These are phyloP conservation scores for Penicillium arizonense DNA, from an alignment of 495 filamentous ascomycete species.

Conservation along the genomic window DNA sequence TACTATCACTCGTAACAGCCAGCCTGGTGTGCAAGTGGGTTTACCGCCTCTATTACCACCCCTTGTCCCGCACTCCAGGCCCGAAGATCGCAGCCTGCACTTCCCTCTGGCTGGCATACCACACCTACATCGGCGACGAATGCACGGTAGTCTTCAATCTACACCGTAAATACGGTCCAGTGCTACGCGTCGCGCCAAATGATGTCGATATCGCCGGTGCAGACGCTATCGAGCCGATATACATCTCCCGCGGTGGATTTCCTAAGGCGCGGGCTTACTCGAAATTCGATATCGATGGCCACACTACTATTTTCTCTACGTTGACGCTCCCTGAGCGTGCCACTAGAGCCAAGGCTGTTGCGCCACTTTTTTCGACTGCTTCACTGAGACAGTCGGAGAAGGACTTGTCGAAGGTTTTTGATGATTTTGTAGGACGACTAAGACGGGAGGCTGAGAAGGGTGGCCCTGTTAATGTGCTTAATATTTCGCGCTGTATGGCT, in stretches of 20 bases:
- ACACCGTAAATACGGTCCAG: conserved; percentile 42
- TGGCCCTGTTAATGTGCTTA: conserved; percentile 42
- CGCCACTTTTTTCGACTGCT: conserved; percentile 43
- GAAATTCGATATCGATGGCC: conserved; percentile 54
- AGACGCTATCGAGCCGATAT: conserved; percentile 43
- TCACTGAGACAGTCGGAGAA: conserved; percentile 30
- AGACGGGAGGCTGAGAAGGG: conserved; percentile 24
- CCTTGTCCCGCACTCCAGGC: conserved; percentile 37
- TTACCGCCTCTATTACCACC: conserved; percentile 31
- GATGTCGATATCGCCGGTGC: conserved; percentile 45
- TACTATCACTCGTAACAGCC: background rate
- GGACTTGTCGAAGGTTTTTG: conserved; percentile 31
- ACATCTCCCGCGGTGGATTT: conserved; percentile 46
- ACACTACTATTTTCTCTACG: conserved; percentile 51
- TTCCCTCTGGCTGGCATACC: conserved; percentile 42
- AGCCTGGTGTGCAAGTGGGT: conserved; percentile 8
- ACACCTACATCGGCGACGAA: conserved; percentile 42
- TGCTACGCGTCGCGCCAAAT: conserved; percentile 49
- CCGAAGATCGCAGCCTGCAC: conserved; percentile 36
- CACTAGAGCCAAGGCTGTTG: conserved; percentile 46
- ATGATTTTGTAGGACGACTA: conserved; percentile 35
- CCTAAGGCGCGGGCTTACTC: conserved; percentile 43
- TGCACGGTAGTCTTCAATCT: conserved; percentile 30
- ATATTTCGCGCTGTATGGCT: conserved; percentile 40
- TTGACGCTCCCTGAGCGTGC: conserved; percentile 36